Evolutionary conservation across 192 early-diverging fungal species (phyloP), one percentile per base, ranked within the genome.

Genomic region (Linnemannia exigua): DNA sequence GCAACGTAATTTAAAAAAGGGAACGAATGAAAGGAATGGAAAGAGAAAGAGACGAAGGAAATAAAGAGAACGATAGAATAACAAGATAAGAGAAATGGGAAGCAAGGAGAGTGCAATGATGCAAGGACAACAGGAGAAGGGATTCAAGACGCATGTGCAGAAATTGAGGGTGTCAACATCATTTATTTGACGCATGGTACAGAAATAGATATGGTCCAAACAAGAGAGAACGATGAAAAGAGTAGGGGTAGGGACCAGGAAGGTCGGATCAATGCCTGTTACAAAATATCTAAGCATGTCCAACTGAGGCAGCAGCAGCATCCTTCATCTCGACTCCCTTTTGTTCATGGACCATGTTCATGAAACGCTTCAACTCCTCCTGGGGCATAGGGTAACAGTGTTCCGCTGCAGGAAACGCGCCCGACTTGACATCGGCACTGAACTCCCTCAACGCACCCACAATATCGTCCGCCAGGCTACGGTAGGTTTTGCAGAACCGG

Each of bases 401-500:
- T 70, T 89, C 82, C 37, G 90, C 90, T 1, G 91, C 92, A 22
- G 98, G 98, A 89, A 99, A 99, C 52, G 72, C 44, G 47, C 95
- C 76, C 2, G 82, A 66, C 68, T 94, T 93, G 54, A 99, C 98
- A 76, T 97, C 97, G 11, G 90, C 82, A 52, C 90, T 92, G 87
- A 94, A 99, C 78, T 92, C 84, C 44, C 79, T 87, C 54, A 98
- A 58, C 0, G 96, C 98, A 20, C 90, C 86, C n/a, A 89, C 91
- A 81, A 95, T 96, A 37, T 91, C 88, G 17, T 93, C 88, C 22
- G 94, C 95, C 15, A 99, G 88, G 25, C 94, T 91, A 15, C 93
- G 95, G 83, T 96, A 99, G 14, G 92, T 88, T 81, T 97, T 98
- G 83, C 95, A 97, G 91, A 99, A 99, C 28, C 95, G 95, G 74